Evolutionary conservation across 192 early-diverging fungal species (phyloP), one percentile per base, ranked within the genome.

Genomic region (Entomortierella beljakovae): DNA sequence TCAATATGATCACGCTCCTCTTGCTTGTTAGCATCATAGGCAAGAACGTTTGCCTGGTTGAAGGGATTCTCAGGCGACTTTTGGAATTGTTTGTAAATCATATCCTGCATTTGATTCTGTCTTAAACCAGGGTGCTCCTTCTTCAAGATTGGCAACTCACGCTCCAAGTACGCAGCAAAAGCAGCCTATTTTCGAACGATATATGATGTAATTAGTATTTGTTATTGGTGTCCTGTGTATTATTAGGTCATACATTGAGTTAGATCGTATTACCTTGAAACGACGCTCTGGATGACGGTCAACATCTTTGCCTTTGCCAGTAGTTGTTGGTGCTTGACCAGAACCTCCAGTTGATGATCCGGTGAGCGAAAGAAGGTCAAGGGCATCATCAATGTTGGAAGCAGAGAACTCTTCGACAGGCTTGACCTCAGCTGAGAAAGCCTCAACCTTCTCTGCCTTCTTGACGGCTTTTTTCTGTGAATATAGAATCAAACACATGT

Each of bases 211-310:
- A n/a, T n/a, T n/a, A n/a, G n/a, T n/a, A n/a, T n/a, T n/a, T n/a
- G n/a, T n/a, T n/a, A n/a, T n/a, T n/a, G n/a, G n/a, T n/a, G n/a
- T n/a, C n/a, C n/a, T n/a, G n/a, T n/a, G n/a, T n/a, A n/a, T n/a
- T n/a, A n/a, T n/a, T n/a, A n/a, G n/a, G n/a, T n/a, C n/a, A n/a
- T n/a, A n/a, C n/a, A n/a, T n/a, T n/a, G n/a, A n/a, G 3, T 11
- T 1, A 3, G 4, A 11, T 53, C 10, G n/a, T n/a, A 9, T 25
- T 68, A 81, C 82, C 88, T 92, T 93, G 62, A 89, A 89, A 20
- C 96, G 86, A 64, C 92, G 88, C 82, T 97, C 96, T 10, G 96
- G 96, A 81, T 97, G 96, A 40, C 91, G 88, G 64, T 97, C 96
- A 33, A 96, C 80, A 61, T 85, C 79, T 42, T 89, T 89, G 29